Evolutionary conservation across 441 rosid species (phyloP).

Genomic region (Iberis amara): DNA sequence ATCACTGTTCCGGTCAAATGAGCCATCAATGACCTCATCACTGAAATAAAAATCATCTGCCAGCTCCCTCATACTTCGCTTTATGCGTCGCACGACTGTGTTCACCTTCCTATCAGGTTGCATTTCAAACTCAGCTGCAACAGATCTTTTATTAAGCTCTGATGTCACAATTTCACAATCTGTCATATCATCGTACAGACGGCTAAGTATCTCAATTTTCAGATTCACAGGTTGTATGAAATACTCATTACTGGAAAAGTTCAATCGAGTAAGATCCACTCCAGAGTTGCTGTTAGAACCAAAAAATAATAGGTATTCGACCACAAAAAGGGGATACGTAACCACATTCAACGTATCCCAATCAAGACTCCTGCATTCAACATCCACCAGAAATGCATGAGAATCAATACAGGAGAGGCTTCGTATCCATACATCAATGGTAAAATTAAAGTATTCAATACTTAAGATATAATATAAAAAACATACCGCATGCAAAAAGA

Average conservation of each 20-base stretch:
- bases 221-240: constrained; percentile 45
- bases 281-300: constrained; percentile 37
- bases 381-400: constrained; percentile 24
- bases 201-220: constrained; percentile 54
- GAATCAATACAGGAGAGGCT: constrained; percentile 20
- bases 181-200: constrained; percentile 56
- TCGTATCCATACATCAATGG: constrained; percentile 6
- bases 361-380: constrained; percentile 62
- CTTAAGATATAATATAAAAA: constrained; percentile 22
- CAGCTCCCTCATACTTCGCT: constrained; percentile 34
- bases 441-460: constrained; percentile 6
- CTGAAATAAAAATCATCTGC: constrained; percentile 24
- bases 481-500: constrained; percentile 57
- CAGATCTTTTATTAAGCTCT: constrained; percentile 70
- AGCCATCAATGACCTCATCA: constrained; percentile 30
- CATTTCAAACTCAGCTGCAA: constrained; percentile 54
- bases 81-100: constrained; percentile 43
- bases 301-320: constrained; percentile 48
- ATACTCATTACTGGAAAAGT: constrained; percentile 50
- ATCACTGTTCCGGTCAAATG: constrained; percentile 55
- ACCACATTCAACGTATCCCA: constrained; percentile 58
- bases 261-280: constrained; percentile 42
- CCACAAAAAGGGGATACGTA: constrained; percentile 63
- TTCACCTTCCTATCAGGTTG: constrained; percentile 52
- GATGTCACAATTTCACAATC: constrained; percentile 62